phyloP scores from a whole-genome alignment of 2,329 filamentous ascomycete genomes.

The Aspergillus oerlinghausenensis region DNA sequence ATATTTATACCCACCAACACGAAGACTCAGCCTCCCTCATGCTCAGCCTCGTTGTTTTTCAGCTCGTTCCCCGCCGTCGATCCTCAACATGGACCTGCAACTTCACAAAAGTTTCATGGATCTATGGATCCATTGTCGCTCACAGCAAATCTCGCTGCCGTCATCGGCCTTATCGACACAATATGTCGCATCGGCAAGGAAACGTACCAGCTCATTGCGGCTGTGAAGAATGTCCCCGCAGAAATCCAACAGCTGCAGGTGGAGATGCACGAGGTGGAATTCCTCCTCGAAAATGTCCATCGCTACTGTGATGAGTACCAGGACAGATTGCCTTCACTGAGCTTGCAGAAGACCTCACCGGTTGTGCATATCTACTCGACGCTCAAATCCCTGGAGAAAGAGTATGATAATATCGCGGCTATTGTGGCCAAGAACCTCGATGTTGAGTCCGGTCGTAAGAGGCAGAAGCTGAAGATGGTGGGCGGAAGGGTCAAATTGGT shows the following conservation, averaged over 20 bases:
- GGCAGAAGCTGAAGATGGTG: background rate
- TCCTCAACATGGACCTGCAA: background rate
- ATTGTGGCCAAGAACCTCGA: background rate
- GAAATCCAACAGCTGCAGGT: background rate
- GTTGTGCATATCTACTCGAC: background rate
- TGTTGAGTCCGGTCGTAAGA: background rate
- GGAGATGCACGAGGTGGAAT: background rate
- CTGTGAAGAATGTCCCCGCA: background rate
- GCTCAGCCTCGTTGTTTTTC: background rate
- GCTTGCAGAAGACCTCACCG: background rate
- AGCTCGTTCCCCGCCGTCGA: background rate
- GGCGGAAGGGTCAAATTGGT: background rate
- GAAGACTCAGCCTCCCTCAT: background rate
- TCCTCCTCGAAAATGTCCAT: background rate
- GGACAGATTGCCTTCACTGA: background rate
- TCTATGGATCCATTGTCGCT: background rate
- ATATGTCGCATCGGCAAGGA: background rate
- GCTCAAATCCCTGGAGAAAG: background rate
- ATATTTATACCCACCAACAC: background rate
- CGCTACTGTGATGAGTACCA: background rate
- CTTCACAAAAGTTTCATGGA: background rate
- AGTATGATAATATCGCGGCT: background rate
- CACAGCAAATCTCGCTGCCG: background rate
- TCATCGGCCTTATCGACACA: background rate
- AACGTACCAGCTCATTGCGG: background rate